A percentile compares a stretch with the other conserved stretches of the same genome.
phyloP scores from a whole-genome alignment of 75 land plant genomes.

The Selaginella moellendorffii region DNA sequence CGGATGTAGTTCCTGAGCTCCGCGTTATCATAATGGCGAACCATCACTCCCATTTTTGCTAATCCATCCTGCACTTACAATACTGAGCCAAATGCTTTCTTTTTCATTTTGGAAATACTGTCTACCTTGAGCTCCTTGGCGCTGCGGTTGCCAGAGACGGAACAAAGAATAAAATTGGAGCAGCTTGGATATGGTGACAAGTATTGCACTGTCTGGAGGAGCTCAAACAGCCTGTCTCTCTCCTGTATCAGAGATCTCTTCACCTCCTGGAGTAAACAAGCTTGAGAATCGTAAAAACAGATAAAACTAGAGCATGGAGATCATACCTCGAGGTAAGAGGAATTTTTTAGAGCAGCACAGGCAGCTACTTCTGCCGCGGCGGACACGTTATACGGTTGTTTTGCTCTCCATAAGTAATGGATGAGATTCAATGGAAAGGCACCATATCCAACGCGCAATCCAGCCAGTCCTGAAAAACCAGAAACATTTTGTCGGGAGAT shows the following conservation, averaged over 20 bases:
- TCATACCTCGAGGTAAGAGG: slow-evolving; percentile 65
- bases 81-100: too few species aligned
- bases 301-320: too few species aligned
- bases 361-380: slow-evolving; percentile 98
- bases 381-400: slow-evolving; percentile 97
- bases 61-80: slow-evolving; percentile 65
- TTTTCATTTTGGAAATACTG: too few species aligned
- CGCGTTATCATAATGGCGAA: slow-evolving; percentile 82
- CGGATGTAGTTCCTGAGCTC: slow-evolving; percentile 72
- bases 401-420: slow-evolving; percentile 91
- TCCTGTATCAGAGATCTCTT: slow-evolving; percentile 64
- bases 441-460: slow-evolving; percentile 92
- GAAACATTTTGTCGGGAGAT: neutral
- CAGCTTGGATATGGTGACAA: slow-evolving; percentile 81
- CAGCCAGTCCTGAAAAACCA: slow-evolving; percentile 59
- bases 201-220: slow-evolving; percentile 59
- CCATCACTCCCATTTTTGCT: slow-evolving; percentile 74
- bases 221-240: slow-evolving; percentile 58
- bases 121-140: slow-evolving; percentile 91
- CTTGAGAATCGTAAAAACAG: too few species aligned
- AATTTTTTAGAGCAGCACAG: slow-evolving; percentile 85
- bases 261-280: too few species aligned
- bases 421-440: slow-evolving; percentile 83
- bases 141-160: slow-evolving; percentile 55
- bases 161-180: slow-evolving; percentile 92